Evolutionary conservation across 2,329 filamentous ascomycete genomes (phyloP).

Genomic region (Ophiostoma australiae): DNA sequence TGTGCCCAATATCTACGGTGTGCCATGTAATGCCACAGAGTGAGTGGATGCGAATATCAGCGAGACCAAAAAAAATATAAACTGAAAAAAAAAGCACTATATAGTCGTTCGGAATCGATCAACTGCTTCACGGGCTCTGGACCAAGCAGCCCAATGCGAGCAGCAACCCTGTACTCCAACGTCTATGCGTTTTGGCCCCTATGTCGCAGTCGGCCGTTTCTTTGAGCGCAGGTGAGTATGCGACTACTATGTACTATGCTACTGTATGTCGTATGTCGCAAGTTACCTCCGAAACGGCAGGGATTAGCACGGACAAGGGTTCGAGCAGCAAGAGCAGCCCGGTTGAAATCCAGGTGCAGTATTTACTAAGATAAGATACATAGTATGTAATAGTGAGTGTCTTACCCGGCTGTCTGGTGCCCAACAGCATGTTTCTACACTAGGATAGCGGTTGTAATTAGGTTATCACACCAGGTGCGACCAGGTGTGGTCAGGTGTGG

Average conservation of each 20-base stretch:
- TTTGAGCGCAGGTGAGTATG: neutral
- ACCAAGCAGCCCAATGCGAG: neutral
- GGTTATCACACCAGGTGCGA: neutral
- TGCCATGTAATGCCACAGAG: too few species aligned
- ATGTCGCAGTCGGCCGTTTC: neutral
- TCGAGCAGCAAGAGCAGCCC: neutral
- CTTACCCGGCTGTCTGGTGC: neutral
- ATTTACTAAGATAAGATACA: too few species aligned
- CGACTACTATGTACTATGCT: too few species aligned
- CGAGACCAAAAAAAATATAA: too few species aligned
- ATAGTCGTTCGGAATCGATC: too few species aligned
- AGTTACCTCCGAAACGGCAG: neutral
- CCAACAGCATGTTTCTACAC: too few species aligned
- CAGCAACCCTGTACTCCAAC: neutral
- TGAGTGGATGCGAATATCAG: too few species aligned
- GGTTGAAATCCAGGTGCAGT: too few species aligned
- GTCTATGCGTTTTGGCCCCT: neutral
- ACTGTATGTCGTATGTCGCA: conserved; percentile 4
- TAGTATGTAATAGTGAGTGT: too few species aligned
- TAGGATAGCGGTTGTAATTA: neutral
- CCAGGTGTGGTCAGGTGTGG: neutral
- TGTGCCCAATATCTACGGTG: too few species aligned
- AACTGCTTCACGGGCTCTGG: too few species aligned
- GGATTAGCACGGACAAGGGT: neutral
- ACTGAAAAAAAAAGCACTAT: too few species aligned